phyloP scores from a whole-genome alignment of 2,329 filamentous ascomycete species.

The Trichoderma sp. region DNA sequence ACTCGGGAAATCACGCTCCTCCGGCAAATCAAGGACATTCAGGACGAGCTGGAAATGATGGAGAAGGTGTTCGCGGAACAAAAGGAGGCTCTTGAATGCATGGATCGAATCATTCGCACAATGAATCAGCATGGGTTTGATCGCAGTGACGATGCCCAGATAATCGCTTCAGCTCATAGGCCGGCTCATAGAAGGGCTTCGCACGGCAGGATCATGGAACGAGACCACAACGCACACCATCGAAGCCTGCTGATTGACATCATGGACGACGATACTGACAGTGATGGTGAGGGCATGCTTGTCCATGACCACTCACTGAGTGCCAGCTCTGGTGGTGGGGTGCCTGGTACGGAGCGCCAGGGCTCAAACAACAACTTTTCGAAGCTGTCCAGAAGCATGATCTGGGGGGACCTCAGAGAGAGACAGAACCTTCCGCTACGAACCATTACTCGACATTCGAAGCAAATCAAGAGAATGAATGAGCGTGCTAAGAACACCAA shows the following conservation, averaged over 20 bases:
- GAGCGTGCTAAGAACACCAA: neutral
- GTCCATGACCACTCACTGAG: too few relatives aligned
- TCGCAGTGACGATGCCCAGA: too few relatives aligned
- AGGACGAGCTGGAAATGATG: constrained; percentile 2
- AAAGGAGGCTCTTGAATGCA: neutral
- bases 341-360: neutral
- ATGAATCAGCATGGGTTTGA: neutral
- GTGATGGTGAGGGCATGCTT: too few relatives aligned
- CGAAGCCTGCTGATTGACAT: neutral
- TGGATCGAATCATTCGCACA: neutral
- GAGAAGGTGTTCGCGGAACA: neutral
- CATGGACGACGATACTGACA: too few relatives aligned
- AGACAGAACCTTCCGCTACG: neutral
- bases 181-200: too few relatives aligned
- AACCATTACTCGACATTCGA: neutral
- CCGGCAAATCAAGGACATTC: neutral
- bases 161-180: too few relatives aligned
- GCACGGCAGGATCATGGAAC: too few relatives aligned
- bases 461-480: neutral
- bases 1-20: neutral
- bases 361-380: neutral
- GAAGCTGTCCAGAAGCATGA: neutral
- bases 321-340: too few relatives aligned
- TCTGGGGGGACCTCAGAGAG: neutral
- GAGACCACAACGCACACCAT: too few relatives aligned